phyloP scores from a whole-genome alignment of 2,329 filamentous ascomycete species.

The Monilinia aucupariae region DNA sequence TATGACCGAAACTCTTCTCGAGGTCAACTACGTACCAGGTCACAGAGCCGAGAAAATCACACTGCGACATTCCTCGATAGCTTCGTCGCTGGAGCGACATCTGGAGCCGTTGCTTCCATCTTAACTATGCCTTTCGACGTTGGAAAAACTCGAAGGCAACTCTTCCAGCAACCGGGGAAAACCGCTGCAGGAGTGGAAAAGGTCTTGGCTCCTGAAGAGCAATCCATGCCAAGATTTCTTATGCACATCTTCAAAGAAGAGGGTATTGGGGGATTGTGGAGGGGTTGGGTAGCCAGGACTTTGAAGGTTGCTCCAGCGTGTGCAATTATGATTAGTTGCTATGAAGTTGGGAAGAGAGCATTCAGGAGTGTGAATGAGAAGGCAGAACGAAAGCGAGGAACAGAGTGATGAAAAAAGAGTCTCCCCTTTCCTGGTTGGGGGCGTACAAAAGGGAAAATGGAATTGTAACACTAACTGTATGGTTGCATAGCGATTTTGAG shows the following conservation, averaged over 20 bases:
- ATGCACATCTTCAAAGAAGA: slow-evolving; percentile 87
- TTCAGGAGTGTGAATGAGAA: slow-evolving; percentile 69
- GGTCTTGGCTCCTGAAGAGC: slow-evolving; percentile 59
- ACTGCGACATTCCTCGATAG: slow-evolving; percentile 78
- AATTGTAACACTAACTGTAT: slow-evolving; percentile 17
- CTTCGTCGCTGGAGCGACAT: slow-evolving; percentile 78
- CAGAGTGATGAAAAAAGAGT: slow-evolving; percentile 22
- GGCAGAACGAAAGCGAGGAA: slow-evolving; percentile 27
- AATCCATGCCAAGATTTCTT: slow-evolving; percentile 76
- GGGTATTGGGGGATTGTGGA: slow-evolving; percentile 76
- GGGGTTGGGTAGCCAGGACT: slow-evolving; percentile 84
- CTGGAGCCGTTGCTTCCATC: slow-evolving; percentile 79
- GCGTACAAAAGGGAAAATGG: slow-evolving; percentile 2
- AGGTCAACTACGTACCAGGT: slow-evolving; percentile 45
- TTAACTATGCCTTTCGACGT: slow-evolving; percentile 95
- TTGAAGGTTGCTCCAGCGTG: slow-evolving; percentile 94
- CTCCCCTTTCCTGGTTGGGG: neutral
- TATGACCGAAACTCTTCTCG: slow-evolving; percentile 39
- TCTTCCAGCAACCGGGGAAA: slow-evolving; percentile 55
- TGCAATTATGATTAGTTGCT: slow-evolving; percentile 98
- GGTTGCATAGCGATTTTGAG: slow-evolving; percentile 28
- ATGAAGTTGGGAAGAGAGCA: slow-evolving; percentile 89
- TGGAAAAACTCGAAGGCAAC: slow-evolving; percentile 90
- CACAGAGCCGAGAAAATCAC: slow-evolving; percentile 64
- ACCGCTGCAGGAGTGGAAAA: slow-evolving; percentile 37